Base-by-base conservation (phyloP, 345 rosid genomes). In the Arabidopsis suecica region DNA sequence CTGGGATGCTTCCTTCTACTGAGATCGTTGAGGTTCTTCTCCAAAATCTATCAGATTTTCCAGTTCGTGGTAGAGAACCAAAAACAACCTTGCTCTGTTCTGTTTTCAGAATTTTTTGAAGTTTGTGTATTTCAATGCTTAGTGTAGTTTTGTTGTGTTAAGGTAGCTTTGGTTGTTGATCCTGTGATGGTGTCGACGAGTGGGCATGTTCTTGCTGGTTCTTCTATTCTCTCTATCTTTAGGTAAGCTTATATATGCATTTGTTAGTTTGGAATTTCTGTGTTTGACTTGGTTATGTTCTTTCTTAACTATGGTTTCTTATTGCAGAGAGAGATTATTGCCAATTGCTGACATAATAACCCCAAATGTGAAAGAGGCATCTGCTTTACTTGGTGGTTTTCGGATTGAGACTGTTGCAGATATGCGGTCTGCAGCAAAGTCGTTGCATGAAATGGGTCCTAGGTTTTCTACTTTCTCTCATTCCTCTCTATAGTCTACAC, bases 141-240 rank as follows among this genome's bases (percentile, higher is more conserved):
- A 65, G 3, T 75, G 36, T 45, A 57, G 9, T 68, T 72, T 23
- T 73, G 37, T 79, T 73, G 30, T 54, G 45, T 82, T 80, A 88
- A 83, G 86, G 86, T 71, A 95, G 98, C 96, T 87, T 79, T 95
- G 69, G 98, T 94, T 69, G 91, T 92, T 83, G 98, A 94, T 88
- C 98, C 97, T 32, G 98, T 92, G 61, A 90, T 94, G 97, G 97
- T 92, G 54, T 94, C 98, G 49, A 92, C 97, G 7, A 91, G 96
- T 79, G 99, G 99, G 41, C 96, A 95, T 63, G 90, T 88, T 73
- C 82, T 92, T 11, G 93, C 95, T 9, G 90, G 86, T 74, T 87
- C 99, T 73, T 86, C 96, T 50, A 70, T 90, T 78, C 83, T 95
- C 56, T 78, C 88, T 8, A 79, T 68, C 32, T 88, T 89, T 67